phyloP scores from a whole-genome alignment of 345 rosid genomes.

The Boechera divaricarpa region DNA sequence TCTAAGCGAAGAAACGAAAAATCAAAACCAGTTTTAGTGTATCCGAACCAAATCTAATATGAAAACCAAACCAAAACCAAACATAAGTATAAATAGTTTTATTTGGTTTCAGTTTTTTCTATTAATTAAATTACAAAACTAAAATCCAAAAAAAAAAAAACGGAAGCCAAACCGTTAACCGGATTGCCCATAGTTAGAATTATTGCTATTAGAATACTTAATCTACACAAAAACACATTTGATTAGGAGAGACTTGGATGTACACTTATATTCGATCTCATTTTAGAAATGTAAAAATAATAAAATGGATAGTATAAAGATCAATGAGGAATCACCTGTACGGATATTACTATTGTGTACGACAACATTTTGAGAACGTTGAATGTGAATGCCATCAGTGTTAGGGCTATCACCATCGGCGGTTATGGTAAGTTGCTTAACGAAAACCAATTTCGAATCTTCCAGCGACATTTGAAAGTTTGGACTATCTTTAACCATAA shows the following conservation, averaged over 20 bases:
- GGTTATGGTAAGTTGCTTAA: slow-evolving; percentile 42
- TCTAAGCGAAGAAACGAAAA: too few species aligned
- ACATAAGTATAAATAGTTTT: too few species aligned
- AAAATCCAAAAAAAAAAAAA: too few species aligned
- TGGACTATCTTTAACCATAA: slow-evolving; percentile 53
- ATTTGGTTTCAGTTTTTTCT: too few species aligned
- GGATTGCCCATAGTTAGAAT: too few species aligned
- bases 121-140: too few species aligned
- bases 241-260: not conserved
- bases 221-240: too few species aligned
- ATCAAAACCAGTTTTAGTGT: too few species aligned
- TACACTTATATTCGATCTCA: not conserved
- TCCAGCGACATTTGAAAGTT: slow-evolving; percentile 54
- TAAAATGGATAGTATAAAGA: not conserved
- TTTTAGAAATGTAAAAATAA: not conserved
- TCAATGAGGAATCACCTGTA: slow-evolving; percentile 44
- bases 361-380: slow-evolving; percentile 41
- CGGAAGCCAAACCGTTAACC: too few species aligned
- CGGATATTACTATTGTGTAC: slow-evolving; percentile 36
- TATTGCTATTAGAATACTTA: not conserved
- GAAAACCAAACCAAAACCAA: too few species aligned
- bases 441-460: slow-evolving; percentile 35
- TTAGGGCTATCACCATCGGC: slow-evolving; percentile 58
- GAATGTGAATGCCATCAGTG: slow-evolving; percentile 67
- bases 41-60: too few species aligned